Conservation (phyloP, 148 eudicot species). For the Rhododendron molle region DNA sequence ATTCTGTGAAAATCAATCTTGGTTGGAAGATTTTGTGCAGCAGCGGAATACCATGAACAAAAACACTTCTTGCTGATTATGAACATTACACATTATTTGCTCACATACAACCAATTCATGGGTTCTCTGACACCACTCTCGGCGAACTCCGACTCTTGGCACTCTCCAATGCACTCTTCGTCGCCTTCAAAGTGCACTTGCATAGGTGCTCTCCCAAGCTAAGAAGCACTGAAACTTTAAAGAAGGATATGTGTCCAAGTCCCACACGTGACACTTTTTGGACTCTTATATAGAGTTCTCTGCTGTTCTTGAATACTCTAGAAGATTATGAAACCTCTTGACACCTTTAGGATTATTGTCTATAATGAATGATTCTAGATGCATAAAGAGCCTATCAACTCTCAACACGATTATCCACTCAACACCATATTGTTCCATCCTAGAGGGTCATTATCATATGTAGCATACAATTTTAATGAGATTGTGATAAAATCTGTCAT, state of each 20-base stretch:
- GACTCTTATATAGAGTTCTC: neutral
- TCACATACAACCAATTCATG: neutral
- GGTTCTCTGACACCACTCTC: neutral
- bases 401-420: neutral
- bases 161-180: neutral
- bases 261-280: neutral
- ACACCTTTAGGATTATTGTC: neutral
- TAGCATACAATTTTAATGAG: neutral
- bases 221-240: neutral
- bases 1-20: neutral
- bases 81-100: neutral
- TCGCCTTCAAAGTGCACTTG: neutral
- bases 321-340: neutral
- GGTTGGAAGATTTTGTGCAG: neutral
- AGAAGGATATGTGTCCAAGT: neutral
- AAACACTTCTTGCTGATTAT: neutral
- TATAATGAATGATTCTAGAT: neutral
- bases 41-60: neutral
- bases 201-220: constrained; percentile 1
- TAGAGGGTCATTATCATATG: neutral
- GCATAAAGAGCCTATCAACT: neutral
- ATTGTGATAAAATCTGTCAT: neutral
- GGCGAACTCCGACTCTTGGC: neutral
- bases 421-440: neutral
- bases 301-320: neutral